Evolutionary conservation across 1,139 yeast species (phyloP).

Genomic region (Taphrina sp.): DNA sequence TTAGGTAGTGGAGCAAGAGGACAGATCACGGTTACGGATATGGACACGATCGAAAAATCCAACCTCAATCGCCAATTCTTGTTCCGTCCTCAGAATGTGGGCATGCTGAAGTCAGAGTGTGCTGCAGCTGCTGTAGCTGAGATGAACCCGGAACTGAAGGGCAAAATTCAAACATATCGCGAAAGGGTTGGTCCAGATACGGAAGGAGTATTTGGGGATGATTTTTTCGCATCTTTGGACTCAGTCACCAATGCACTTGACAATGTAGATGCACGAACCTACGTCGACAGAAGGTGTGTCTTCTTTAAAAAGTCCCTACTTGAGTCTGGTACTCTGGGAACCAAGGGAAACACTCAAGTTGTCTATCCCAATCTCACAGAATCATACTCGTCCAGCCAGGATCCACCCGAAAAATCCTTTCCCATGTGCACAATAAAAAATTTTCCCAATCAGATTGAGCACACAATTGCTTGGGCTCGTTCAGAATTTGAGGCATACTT

Average conservation of each 20-base stretch:
- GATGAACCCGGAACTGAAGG: slow-evolving; percentile 81
- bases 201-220: slow-evolving; percentile 77
- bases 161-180: slow-evolving; percentile 69
- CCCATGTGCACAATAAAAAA: slow-evolving; percentile 96
- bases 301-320: slow-evolving; percentile 85
- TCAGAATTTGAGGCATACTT: slow-evolving; percentile 92
- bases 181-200: slow-evolving; percentile 95
- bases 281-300: slow-evolving; percentile 95
- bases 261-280: slow-evolving; percentile 95
- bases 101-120: slow-evolving; percentile 82
- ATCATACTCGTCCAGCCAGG: slow-evolving; percentile 92
- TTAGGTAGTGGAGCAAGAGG: slow-evolving; percentile 90
- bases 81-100: slow-evolving; percentile 92
- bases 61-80: slow-evolving; percentile 93
- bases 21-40: slow-evolving; percentile 80
- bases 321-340: slow-evolving; percentile 96
- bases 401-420: slow-evolving; percentile 96
- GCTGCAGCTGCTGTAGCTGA: slow-evolving; percentile 79
- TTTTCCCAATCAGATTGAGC: slow-evolving; percentile 97
- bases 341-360: slow-evolving; percentile 97
- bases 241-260: slow-evolving; percentile 95
- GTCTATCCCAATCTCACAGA: slow-evolving; percentile 90
- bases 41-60: slow-evolving; percentile 91
- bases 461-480: slow-evolving; percentile 99
- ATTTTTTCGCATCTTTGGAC: slow-evolving; percentile 81